Percentiles rank a stretch among this genome's conserved stretches.
Conservation (phyloP, 805 yeast genomes). For the Yarrowia sp. region DNA sequence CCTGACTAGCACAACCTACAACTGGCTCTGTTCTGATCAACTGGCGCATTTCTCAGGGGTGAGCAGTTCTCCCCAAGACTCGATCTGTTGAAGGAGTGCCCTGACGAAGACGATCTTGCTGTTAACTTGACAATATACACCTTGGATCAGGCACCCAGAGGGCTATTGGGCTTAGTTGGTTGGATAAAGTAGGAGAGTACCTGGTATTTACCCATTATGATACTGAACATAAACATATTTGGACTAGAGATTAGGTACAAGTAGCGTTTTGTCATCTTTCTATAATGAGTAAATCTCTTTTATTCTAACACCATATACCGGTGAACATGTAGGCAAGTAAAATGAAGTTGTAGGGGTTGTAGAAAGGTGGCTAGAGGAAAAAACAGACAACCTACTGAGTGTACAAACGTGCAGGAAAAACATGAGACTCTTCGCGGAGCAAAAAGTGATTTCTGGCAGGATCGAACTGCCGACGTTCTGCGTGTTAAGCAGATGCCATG, state of each 20-base stretch:
- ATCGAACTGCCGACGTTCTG: constrained; percentile 99
- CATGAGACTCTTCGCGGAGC: background rate
- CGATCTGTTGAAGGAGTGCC: background rate
- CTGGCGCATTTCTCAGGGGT: background rate
- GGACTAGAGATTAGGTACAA: background rate
- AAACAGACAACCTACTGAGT: no score
- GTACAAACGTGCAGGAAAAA: background rate
- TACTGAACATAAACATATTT: background rate
- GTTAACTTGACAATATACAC: background rate
- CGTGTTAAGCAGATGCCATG: constrained; percentile 99
- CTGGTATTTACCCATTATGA: background rate
- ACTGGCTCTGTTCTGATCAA: background rate
- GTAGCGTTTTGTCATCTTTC: no score
- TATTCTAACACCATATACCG: no score
- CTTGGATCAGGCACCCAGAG: background rate
- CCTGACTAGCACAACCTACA: background rate
- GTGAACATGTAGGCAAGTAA: no score
- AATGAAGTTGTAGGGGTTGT: no score
- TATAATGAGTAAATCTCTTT: no score
- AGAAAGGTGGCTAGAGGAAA: no score
- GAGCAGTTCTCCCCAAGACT: background rate
- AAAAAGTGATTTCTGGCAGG: constrained; percentile 61
- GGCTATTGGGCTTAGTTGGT: background rate
- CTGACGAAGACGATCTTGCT: background rate
- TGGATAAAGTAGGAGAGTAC: background rate